Percentiles rank a stretch among this genome's conserved stretches.
Evolutionary conservation across 176 grass and related monocot genomes (phyloP).

Genomic region (Oryza glaberrima): DNA sequence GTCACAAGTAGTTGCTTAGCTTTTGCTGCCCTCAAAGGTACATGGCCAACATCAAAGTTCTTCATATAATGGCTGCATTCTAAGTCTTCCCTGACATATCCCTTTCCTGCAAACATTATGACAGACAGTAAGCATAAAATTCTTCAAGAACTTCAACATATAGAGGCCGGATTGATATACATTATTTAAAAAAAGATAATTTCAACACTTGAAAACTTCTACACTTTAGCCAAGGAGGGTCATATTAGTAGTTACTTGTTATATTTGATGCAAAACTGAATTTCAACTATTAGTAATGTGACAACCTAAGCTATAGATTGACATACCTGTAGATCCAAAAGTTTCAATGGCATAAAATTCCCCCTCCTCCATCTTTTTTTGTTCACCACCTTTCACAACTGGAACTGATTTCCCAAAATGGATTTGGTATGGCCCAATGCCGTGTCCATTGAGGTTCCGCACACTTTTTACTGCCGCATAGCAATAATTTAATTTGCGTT

Average conservation of each 20-base stretch:
- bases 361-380: slow-evolving; percentile 98
- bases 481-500: background rate
- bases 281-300: too few relatives aligned
- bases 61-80: slow-evolving; percentile 99
- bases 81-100: slow-evolving; percentile 86
- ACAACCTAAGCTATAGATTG: background rate
- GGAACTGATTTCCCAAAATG: slow-evolving; percentile 96
- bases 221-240: too few relatives aligned
- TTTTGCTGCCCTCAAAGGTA: slow-evolving; percentile 81
- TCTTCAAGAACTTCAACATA: background rate
- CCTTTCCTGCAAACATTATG: slow-evolving; percentile 61
- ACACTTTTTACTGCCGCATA: slow-evolving; percentile 86
- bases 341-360: slow-evolving; percentile 99
- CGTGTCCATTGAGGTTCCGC: slow-evolving; percentile 94
- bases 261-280: too few relatives aligned
- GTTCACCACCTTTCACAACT: slow-evolving; percentile 90
- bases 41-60: slow-evolving; percentile 87
- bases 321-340: slow-evolving; percentile 85
- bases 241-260: too few relatives aligned
- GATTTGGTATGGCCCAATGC: slow-evolving; percentile 95
- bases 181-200: too few relatives aligned
- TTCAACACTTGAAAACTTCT: too few relatives aligned
- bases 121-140: background rate
- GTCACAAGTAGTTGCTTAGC: slow-evolving; percentile 90
- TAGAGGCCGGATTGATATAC: too few relatives aligned